Evolutionary conservation across 768 basidiomycete genomes (phyloP).

Genomic region (Tulasnella sp.): DNA sequence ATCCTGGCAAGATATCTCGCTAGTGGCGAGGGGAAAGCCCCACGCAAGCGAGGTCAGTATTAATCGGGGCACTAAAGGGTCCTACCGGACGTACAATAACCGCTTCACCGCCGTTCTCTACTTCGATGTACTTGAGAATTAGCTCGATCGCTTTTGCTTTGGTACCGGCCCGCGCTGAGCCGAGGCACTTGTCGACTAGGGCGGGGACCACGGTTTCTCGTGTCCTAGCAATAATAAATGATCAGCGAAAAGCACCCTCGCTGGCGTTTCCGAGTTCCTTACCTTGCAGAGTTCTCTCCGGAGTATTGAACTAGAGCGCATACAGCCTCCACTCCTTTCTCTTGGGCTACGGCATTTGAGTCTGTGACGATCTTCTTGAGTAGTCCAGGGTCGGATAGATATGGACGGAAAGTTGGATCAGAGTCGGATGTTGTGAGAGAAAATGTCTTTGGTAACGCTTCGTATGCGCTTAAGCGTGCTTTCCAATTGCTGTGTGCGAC

Average conservation of each 20-base stretch:
- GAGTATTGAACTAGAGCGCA: conserved; percentile 82
- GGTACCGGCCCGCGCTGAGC: conserved; percentile 83
- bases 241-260: background rate
- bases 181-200: conserved; percentile 92
- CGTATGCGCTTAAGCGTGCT: conserved; percentile 89
- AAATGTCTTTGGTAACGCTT: conserved; percentile 77
- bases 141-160: conserved; percentile 82
- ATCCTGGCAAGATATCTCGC: conserved; percentile 74
- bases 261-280: background rate
- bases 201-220: conserved; percentile 78
- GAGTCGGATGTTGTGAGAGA: conserved; percentile 83
- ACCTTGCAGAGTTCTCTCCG: conserved; percentile 73
- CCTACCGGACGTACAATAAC: conserved; percentile 62
- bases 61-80: background rate
- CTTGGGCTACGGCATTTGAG: conserved; percentile 93
- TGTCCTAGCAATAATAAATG: conserved; percentile 37
- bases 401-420: conserved; percentile 90
- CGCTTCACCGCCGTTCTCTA: conserved; percentile 80
- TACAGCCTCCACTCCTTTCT: conserved; percentile 90
- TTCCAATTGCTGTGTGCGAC: conserved; percentile 98
- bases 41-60: background rate
- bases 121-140: conserved; percentile 82
- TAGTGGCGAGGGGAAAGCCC: conserved; percentile 28
- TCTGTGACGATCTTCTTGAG: conserved; percentile 86
- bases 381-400: conserved; percentile 63